Evolutionary conservation across 202 grass and related monocot genomes (phyloP), one percentile per base, ranked within the genome.

Genomic region (Thinopyrum obtusiflorum): DNA sequence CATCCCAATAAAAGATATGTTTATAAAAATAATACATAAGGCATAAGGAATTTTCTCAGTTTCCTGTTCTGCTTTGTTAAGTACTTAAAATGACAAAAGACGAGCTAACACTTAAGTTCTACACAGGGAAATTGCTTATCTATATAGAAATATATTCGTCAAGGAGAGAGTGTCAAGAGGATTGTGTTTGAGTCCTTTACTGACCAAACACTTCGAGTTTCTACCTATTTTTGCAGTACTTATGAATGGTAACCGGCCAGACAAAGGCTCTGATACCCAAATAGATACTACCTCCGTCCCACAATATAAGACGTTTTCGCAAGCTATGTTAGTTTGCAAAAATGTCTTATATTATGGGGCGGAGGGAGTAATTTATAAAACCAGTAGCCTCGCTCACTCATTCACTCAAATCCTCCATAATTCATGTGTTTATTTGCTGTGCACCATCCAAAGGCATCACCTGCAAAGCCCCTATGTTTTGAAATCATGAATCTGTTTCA

Each of bases 1-100:
- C 61, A 80, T 79, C 25, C 60, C 84, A 28, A 87, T 76, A 55
- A 29, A 68, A 5, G 28, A 75, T 83, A 78, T 31, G 53, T 60
- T 46, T 66, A 64, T 60, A 39, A 72, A 78, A 55, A 21, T 57
- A 82, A 75, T 23, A 35, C 35, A 47, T 5, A 32, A 90, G 70
- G 40, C 78, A 76, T 65, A 17, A 74, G 28, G 74, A 64, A 46
- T 65, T 74, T 75, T 64, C 1, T 83, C 39, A 63, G 68, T 42
- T 39, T 62, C 53, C 68, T 26, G 46, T 61, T 47, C 55, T 83
- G 11, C 69, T 84, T 81, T 63, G 65, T 24, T 76, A 76, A 32
- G 17, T 24, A 82, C 42, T 67, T 46, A 49, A 77, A 78, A 46
- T 7, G n/a, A 57, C 53, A n/a, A 57, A n/a, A 68, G 37, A 71